Percentiles rank a stretch among this genome's conserved stretches.
phyloP scores from a whole-genome alignment of 2,329 filamentous ascomycete genomes.

The Exserohilum rostratum region DNA sequence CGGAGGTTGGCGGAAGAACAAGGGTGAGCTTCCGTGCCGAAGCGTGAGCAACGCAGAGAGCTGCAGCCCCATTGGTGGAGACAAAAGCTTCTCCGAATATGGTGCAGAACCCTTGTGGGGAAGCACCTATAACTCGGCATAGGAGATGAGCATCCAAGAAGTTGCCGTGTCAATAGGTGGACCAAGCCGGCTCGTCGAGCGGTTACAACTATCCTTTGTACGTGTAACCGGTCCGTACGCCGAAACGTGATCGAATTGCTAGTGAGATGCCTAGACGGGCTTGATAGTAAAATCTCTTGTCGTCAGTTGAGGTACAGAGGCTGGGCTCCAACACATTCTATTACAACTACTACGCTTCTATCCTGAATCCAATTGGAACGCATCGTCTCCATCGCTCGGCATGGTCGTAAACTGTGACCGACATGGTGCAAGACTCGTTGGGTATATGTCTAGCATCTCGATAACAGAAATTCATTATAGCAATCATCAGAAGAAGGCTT shows the following conservation, averaged over 20 bases:
- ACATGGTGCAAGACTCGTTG: neutral
- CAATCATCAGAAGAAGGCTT: neutral
- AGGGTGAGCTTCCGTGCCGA: conserved; percentile 29
- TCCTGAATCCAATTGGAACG: neutral
- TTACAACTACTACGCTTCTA: neutral
- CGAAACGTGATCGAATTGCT: conserved; percentile 1
- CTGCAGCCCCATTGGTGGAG: conserved; percentile 36
- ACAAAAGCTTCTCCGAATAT: conserved; percentile 26
- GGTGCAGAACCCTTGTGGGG: conserved; percentile 18
- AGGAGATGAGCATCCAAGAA: conserved; percentile 1
- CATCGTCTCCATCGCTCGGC: neutral
- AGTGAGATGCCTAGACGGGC: neutral
- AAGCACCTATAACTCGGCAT: conserved; percentile 5
- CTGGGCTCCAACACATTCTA: neutral
- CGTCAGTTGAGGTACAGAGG: neutral
- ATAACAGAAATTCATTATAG: neutral
- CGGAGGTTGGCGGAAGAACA: conserved; percentile 30
- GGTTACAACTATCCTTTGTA: neutral
- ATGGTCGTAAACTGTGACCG: neutral
- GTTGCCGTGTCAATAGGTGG: neutral
- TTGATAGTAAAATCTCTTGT: neutral
- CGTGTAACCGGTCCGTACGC: conserved; percentile 9
- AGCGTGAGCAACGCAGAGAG: conserved; percentile 16
- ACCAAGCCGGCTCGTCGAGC: neutral
- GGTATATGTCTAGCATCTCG: conserved; percentile 11